Evolutionary conservation across 768 basidiomycete genomes (phyloP), one percentile per base, ranked within the genome.

Genomic region (Termitomyces sp.): DNA sequence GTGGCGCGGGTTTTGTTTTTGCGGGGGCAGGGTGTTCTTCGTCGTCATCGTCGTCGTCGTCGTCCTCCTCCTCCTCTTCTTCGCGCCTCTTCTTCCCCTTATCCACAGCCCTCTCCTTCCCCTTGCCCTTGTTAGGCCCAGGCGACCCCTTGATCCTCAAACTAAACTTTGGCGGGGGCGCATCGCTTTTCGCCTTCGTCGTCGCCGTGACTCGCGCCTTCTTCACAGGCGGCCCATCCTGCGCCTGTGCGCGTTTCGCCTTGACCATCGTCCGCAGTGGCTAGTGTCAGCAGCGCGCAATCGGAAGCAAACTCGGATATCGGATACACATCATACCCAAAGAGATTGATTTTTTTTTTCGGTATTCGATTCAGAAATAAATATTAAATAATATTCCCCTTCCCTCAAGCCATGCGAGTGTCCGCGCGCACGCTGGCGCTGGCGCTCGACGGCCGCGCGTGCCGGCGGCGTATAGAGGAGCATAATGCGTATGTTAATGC

Each of bases 401-500:
- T 34, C 33, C 10, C 12, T 12, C 5, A 15, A 2, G 15, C 15
- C 34, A 36, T 50, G 33, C 49, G 49, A 16, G 7, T 50, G 6
- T 34, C 48, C 2, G 6, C 20, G 6, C 49, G 49, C 20, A 4
- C 20, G 33, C 33, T 34, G 3, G 31, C 47, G 31, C 48, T 33
- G 2, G 18, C n/a, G 20, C 31, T 49, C 12, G 50, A 51, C 10
- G 24, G 50, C 1, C 26, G 6, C 13, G 33, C 61, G 16, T 62
- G 61, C 22, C 56, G 54, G 8, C 55, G 44, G 34, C 62, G 48
- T 3, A 75, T 78, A 34, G 58, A 64, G 2, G 69, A 69, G 20
- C 68, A 70, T 46, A 80, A 86, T 60, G 54, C 66, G 0, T 64
- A 60, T 18, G 67, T 86, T 44, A 88, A 89, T 61, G 86, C 87